Evolutionary conservation across 106 monocot genomes (phyloP).

Genomic region (Dioscorea alata): DNA sequence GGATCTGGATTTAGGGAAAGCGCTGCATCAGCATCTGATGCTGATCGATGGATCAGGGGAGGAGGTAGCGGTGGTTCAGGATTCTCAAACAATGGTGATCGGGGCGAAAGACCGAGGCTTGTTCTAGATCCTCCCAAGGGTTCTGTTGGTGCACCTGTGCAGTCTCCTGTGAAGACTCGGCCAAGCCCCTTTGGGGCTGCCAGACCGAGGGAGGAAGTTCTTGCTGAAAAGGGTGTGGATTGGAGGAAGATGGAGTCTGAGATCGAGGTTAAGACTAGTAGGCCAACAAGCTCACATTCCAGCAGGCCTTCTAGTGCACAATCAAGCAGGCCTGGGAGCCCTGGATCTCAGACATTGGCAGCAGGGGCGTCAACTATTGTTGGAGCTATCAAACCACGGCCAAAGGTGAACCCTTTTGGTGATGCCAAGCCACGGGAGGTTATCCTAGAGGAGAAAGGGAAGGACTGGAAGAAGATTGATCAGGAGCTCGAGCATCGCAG

Average conservation of each 20-base stretch:
- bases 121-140: conserved; percentile 68
- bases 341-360: conserved; percentile 27
- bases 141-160: conserved; percentile 2
- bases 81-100: conserved; percentile 31
- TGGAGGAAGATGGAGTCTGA: conserved; percentile 84
- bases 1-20: conserved; percentile 57
- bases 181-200: conserved; percentile 81
- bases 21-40: conserved; percentile 23
- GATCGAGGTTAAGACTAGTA: conserved; percentile 40
- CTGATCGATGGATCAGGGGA: conserved; percentile 66
- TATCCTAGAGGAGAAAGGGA: conserved; percentile 69
- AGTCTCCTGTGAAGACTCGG: conserved; percentile 19
- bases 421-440: conserved; percentile 91
- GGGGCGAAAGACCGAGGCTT: conserved; percentile 52
- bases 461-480: conserved; percentile 95
- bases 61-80: neutral
- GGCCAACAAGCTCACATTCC: conserved; percentile 77
- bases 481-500: conserved; percentile 74
- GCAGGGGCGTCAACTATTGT: conserved; percentile 18
- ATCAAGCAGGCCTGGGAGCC: conserved; percentile 66
- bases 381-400: conserved; percentile 23
- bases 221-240: conserved; percentile 88
- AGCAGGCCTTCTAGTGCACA: conserved; percentile 87
- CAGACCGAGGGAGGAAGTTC: conserved; percentile 81
- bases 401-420: conserved; percentile 90